Evolutionary conservation across 1,284 basidiomycete genomes (phyloP), one percentile per base, ranked within the genome.

Genomic region (Ceratobasidium sp.): DNA sequence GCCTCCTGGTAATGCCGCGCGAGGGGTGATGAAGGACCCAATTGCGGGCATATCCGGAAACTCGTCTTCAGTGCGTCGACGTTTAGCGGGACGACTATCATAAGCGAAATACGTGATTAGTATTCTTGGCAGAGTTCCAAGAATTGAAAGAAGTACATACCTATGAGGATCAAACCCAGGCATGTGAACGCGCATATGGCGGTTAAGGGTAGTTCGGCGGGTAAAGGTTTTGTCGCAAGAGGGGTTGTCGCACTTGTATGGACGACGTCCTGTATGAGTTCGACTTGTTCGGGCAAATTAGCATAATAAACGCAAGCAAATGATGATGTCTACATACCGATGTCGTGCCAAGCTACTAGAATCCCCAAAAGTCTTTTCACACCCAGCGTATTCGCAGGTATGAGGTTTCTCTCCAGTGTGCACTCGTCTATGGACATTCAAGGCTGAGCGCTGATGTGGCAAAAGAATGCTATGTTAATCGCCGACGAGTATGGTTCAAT

Each of bases 361-460:
- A 84, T 96, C 95, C 56, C 94, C 91, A 84, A 96, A 96, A 7
- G 92, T 93, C 85, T 92, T 94, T 61, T 89, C 90, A 83, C 95
- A 96, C 6, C 91, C 93, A 13, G 93, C 92, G 83, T 94, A 94
- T 85, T 94, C 93, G 85, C 95, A 96, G 78, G 89, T 90, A 84
- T 96, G 94, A 1, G 95, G 95, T 83, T 94, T 94, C 86, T 96
- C 95, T 66, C 95, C 95, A 6, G 94, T 95, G 83, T 96, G 95
- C 10, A 95, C 93, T 52, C 95, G 91, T 75, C 90, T 88, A 84
- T 96, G 95, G 4, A 96, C 95, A 68, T 94, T 93, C 77, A 96
- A 86, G 28, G 95, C 95, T 5, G 94, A 95, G 74, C 93, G 90
- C 94, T 95, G 82, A 23, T 26, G 17, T 9, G 12, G 17, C 44